Conservation (phyloP, 2,329 filamentous ascomycete species). For the Neofusicoccum kwambonambiense region DNA sequence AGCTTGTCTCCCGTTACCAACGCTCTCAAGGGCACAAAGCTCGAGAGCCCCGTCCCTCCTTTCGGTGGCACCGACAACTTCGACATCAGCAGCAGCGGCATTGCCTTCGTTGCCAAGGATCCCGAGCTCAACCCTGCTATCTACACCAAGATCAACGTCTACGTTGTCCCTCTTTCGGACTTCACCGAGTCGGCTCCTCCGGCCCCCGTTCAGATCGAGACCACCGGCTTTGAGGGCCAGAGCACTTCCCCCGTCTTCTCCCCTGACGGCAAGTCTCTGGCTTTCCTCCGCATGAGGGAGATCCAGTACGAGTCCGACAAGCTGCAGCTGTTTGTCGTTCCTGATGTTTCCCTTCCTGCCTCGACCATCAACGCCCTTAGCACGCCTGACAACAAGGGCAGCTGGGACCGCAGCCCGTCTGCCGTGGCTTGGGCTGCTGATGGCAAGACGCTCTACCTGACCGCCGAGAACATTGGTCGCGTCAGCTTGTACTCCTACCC, state of each 20-base stretch:
- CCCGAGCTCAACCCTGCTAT: constrained; percentile 68
- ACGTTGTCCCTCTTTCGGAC: constrained; percentile 64
- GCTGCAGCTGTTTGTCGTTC: constrained; percentile 64
- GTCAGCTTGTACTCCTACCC: constrained; percentile 61
- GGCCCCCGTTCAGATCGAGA: constrained; percentile 55
- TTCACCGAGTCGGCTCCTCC: constrained; percentile 57
- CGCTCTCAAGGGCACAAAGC: constrained; percentile 57
- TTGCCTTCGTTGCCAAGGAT: constrained; percentile 75
- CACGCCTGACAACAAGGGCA: constrained; percentile 61
- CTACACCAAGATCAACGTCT: constrained; percentile 80
- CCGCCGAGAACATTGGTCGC: constrained; percentile 68
- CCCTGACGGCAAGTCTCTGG: constrained; percentile 66
- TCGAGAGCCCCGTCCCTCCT: constrained; percentile 69
- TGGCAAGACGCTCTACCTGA: constrained; percentile 66
- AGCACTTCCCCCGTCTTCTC: constrained; percentile 70
- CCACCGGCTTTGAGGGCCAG: constrained; percentile 63
- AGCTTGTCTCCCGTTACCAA: constrained; percentile 56
- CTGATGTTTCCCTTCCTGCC: constrained; percentile 58
- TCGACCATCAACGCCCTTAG: constrained; percentile 63
- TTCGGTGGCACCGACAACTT: constrained; percentile 82
- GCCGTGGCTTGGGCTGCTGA: constrained; percentile 52
- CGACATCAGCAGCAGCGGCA: constrained; percentile 64
- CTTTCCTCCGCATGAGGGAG: constrained; percentile 75
- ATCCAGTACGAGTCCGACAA: constrained; percentile 81
- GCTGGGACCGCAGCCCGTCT: constrained; percentile 56